Evolutionary conservation across 306 rosid species (phyloP).

Genomic region (Vigna nakashimae): DNA sequence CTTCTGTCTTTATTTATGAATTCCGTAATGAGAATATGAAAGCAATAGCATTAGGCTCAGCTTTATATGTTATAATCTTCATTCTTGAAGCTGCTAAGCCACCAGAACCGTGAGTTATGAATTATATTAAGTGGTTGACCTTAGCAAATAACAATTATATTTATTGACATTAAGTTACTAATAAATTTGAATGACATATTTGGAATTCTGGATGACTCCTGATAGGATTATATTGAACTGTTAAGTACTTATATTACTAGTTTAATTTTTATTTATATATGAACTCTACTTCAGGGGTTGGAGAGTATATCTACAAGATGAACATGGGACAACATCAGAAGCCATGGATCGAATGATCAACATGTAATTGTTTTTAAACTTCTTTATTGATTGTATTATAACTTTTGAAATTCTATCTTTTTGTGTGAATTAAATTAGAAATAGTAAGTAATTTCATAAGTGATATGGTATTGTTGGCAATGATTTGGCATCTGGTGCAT

Average conservation of each 20-base stretch:
- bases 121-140: background rate
- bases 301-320: constrained; percentile 93
- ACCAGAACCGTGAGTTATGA: constrained; percentile 10
- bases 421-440: background rate
- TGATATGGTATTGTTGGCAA: background rate
- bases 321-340: constrained; percentile 84
- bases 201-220: background rate
- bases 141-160: background rate
- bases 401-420: constrained; percentile 13
- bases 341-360: constrained; percentile 71
- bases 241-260: background rate
- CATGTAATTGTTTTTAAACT: constrained; percentile 58
- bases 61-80: background rate
- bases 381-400: background rate
- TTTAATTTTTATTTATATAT: constrained; percentile 28
- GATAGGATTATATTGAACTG: constrained; percentile 20
- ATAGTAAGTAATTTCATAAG: background rate
- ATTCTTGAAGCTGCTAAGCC: constrained; percentile 29
- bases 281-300: constrained; percentile 72
- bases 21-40: constrained; percentile 25
- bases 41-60: background rate
- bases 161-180: background rate
- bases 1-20: constrained; percentile 10
- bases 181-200: constrained; percentile 25
- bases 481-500: constrained; percentile 7